Evolutionary conservation across 345 rosid genomes (phyloP).

Genomic region (Ailanthus altissimus): DNA sequence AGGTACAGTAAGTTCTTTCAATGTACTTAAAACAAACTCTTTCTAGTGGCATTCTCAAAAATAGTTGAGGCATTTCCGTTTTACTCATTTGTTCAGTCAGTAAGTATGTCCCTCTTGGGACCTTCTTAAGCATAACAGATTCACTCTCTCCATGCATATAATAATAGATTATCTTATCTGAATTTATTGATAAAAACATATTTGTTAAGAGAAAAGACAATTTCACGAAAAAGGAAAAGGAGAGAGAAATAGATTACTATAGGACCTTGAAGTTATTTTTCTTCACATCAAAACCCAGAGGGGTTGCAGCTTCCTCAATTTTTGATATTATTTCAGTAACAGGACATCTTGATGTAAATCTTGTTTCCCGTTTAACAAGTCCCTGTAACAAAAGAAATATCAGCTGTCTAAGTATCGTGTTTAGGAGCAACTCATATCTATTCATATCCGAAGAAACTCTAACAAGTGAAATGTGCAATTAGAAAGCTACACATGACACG

Average conservation of each 20-base stretch:
- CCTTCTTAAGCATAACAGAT: no score
- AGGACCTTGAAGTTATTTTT: conserved; percentile 88
- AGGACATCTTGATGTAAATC: conserved; percentile 82
- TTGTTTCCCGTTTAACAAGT: conserved; percentile 85
- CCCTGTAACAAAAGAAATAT: conserved; percentile 53
- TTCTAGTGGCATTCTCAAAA: no score
- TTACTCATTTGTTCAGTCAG: no score
- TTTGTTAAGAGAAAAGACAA: no score
- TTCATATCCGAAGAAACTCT: neutral
- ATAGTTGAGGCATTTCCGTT: no score
- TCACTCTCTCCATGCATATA: neutral
- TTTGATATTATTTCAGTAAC: conserved; percentile 88
- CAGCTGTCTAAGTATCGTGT: conserved; percentile 20
- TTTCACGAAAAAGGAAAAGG: no score
- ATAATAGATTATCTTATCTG: conserved; percentile 1
- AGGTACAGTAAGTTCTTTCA: no score
- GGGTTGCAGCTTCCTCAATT: conserved; percentile 82
- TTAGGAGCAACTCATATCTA: neutral
- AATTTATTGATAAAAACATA: neutral
- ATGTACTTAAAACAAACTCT: no score
- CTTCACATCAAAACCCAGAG: conserved; percentile 94
- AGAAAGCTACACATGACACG: neutral
- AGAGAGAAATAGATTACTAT: neutral
- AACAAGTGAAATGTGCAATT: neutral
- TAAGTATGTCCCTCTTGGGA: no score